Percentiles rank a stretch among this genome's conserved stretches.
phyloP scores from a whole-genome alignment of 2,329 filamentous ascomycete species.

The Sphaerulina vaccinii region DNA sequence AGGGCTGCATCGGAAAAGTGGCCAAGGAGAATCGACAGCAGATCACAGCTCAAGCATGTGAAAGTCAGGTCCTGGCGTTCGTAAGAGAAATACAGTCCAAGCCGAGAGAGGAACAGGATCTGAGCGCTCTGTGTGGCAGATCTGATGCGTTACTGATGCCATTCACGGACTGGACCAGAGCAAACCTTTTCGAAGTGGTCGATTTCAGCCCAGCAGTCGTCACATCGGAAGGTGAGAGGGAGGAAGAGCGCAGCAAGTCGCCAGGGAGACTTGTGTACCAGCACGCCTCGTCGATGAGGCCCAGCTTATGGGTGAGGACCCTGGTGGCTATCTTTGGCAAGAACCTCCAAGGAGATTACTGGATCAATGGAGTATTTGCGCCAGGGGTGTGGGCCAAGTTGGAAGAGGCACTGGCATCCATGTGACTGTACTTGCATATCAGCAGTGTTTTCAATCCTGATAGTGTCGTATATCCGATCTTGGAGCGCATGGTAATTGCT shows the following conservation, averaged over 20 bases:
- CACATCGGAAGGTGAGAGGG: background rate
- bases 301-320: background rate
- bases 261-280: conserved; percentile 5
- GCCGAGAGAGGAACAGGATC: background rate
- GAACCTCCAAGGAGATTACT: background rate
- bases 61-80: background rate
- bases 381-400: too few species aligned
- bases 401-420: too few species aligned
- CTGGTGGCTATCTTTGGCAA: conserved; percentile 1
- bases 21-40: background rate
- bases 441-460: too few species aligned
- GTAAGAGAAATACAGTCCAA: background rate
- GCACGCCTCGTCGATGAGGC: background rate
- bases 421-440: too few species aligned
- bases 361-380: conserved; percentile 10
- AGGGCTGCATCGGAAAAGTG: background rate
- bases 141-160: conserved; percentile 33
- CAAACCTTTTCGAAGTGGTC: conserved; percentile 36
- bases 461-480: too few species aligned
- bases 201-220: conserved; percentile 42
- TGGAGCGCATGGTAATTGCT: too few species aligned
- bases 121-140: conserved; percentile 15
- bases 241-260: background rate
- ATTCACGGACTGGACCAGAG: conserved; percentile 44
- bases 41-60: background rate